phyloP scores from a whole-genome alignment of 306 rosid genomes.

The Spatholobus suberectus region DNA sequence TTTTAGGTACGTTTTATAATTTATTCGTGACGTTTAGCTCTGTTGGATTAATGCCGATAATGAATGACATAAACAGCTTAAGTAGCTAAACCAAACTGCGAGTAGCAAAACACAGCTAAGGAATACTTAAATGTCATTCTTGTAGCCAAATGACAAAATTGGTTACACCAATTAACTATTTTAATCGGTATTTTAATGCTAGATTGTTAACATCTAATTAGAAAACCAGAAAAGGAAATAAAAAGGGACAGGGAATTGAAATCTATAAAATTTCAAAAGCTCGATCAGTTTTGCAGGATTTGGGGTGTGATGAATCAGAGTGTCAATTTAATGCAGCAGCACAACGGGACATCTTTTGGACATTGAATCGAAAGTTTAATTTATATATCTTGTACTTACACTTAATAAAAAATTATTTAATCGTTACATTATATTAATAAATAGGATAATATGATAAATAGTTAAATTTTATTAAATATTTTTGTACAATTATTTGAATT shows the following conservation, averaged over 20 bases:
- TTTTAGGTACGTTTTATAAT: constrained; percentile 27
- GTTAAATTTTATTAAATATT: not conserved
- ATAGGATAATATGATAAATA: not conserved
- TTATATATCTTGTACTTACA: not conserved
- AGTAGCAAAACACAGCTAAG: not conserved
- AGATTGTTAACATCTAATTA: not conserved
- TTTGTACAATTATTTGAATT: not conserved
- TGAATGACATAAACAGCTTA: not conserved
- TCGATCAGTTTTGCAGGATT: not conserved
- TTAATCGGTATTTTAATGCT: too few relatives aligned
- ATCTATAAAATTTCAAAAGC: not conserved
- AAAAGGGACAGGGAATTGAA: not conserved
- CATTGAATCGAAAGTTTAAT: not conserved
- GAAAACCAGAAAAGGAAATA: not conserved
- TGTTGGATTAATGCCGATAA: not conserved
- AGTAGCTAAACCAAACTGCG: not conserved
- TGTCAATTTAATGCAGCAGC: not conserved
- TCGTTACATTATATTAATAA: too few relatives aligned
- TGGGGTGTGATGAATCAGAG: not conserved
- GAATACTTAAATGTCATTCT: not conserved
- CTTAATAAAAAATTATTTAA: not conserved
- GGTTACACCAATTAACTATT: not conserved
- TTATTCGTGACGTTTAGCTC: not conserved
- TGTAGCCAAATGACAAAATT: not conserved
- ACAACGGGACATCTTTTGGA: not conserved